Evolutionary conservation across 345 rosid genomes (phyloP).

Genomic region (Citrus sinensis): DVS_A1.0 CM039166.1:18198001-18198500

Average conservation of each 20-base stretch:
- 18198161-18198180: slow-evolving; percentile 75
- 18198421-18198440: neutral
- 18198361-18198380: neutral
- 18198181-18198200: slow-evolving; percentile 55
- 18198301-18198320: slow-evolving; percentile 97
- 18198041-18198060: slow-evolving; percentile 86
- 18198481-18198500: neutral
- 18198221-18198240: slow-evolving; percentile 58
- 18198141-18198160: slow-evolving; percentile 92
- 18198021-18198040: slow-evolving; percentile 93
- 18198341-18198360: neutral
- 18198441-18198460: neutral
- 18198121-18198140: slow-evolving; percentile 91
- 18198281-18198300: slow-evolving; percentile 94
- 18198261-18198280: slow-evolving; percentile 84
- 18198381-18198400: neutral
- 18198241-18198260: slow-evolving; percentile 64
- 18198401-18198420: neutral
- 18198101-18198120: slow-evolving; percentile 89
- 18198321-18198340: slow-evolving; percentile 68
- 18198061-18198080: slow-evolving; percentile 81
- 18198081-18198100: slow-evolving; percentile 88
- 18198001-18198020: slow-evolving; percentile 96
- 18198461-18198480: neutral
- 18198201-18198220: slow-evolving; percentile 55